Percentiles rank a stretch among this genome's conserved stretches.
phyloP scores from a whole-genome alignment of 371 early-diverging fungal genomes.

The Rhizomucor pusillus region DNA sequence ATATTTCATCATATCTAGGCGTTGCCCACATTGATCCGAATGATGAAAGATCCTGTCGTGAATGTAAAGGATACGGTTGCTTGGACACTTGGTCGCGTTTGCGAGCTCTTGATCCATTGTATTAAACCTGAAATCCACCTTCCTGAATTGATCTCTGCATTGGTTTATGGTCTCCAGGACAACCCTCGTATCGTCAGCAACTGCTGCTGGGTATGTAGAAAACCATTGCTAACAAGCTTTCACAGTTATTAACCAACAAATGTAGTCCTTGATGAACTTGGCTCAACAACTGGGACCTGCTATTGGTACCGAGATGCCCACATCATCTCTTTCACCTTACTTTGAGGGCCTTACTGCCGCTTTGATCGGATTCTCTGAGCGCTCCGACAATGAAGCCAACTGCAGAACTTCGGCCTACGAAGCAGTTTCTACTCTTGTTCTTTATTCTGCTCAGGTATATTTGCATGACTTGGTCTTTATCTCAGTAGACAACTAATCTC shows the following conservation, averaged over 20 bases:
- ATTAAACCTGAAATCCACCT: conserved; percentile 75
- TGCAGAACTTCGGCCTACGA: conserved; percentile 90
- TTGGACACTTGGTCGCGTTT: conserved; percentile 94
- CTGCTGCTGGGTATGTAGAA: conserved; percentile 82
- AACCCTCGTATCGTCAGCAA: conserved; percentile 84
- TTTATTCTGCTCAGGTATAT: conserved; percentile 52
- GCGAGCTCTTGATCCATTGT: conserved; percentile 65
- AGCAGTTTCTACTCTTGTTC: conserved; percentile 78
- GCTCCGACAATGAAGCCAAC: conserved; percentile 69
- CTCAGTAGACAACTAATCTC: conserved; percentile 13
- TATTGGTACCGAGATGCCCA: conserved; percentile 47
- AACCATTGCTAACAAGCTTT: conserved; percentile 67
- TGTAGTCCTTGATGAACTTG: conserved; percentile 79
- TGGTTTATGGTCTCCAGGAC: conserved; percentile 81
- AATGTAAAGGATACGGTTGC: conserved; percentile 94
- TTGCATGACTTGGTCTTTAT: neutral
- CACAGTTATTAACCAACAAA: conserved; percentile 11
- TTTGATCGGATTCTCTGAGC: conserved; percentile 72
- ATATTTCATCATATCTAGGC: conserved; percentile 38
- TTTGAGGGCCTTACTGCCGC: conserved; percentile 77
- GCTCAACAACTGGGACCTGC: conserved; percentile 66
- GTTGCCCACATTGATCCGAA: conserved; percentile 77
- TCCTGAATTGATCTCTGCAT: conserved; percentile 65
- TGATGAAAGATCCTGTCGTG: conserved; percentile 81
- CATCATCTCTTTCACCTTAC: conserved; percentile 75